Evolutionary conservation across 2,329 filamentous ascomycete genomes (phyloP).

Genomic region (Phialophora chinensis): DNA sequence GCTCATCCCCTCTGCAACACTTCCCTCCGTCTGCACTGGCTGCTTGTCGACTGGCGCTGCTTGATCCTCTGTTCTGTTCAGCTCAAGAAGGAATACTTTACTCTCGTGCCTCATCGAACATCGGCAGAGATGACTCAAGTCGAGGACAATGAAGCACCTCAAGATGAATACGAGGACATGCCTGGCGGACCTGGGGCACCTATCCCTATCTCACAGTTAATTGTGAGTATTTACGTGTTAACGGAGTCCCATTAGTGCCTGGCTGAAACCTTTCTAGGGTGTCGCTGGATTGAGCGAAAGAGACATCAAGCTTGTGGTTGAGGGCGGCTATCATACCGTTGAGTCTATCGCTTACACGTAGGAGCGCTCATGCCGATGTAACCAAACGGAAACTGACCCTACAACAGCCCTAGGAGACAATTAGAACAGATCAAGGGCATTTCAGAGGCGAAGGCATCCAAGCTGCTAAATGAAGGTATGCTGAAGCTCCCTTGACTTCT

Average conservation of each 20-base stretch:
- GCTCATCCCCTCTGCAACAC: neutral
- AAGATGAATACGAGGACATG: slow-evolving; percentile 65
- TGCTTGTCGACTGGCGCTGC: neutral
- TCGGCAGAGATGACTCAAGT: slow-evolving; percentile 37
- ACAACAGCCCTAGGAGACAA: slow-evolving; percentile 66
- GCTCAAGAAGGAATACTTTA: neutral
- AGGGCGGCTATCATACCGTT: slow-evolving; percentile 93
- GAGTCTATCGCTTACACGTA: slow-evolving; percentile 95
- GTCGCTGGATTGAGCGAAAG: slow-evolving; percentile 88
- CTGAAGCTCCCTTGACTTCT: slow-evolving; percentile 11
- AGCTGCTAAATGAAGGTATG: slow-evolving; percentile 85
- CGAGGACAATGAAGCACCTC: slow-evolving; percentile 30
- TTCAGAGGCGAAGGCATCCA: slow-evolving; percentile 93
- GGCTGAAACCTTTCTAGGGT: slow-evolving; percentile 64
- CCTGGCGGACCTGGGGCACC: slow-evolving; percentile 88
- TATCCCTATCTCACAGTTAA: slow-evolving; percentile 81
- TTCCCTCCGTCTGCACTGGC: neutral
- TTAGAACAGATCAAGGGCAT: slow-evolving; percentile 98
- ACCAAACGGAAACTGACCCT: neutral
- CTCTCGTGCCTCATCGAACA: neutral
- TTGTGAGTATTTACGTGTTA: slow-evolving; percentile 64
- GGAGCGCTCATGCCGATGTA: slow-evolving; percentile 37
- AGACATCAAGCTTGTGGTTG: slow-evolving; percentile 90
- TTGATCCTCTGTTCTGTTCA: neutral
- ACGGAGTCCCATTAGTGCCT: slow-evolving; percentile 7